Conservation (phyloP, 768 basidiomycete species). For the Hygrophorus russula region DNA sequence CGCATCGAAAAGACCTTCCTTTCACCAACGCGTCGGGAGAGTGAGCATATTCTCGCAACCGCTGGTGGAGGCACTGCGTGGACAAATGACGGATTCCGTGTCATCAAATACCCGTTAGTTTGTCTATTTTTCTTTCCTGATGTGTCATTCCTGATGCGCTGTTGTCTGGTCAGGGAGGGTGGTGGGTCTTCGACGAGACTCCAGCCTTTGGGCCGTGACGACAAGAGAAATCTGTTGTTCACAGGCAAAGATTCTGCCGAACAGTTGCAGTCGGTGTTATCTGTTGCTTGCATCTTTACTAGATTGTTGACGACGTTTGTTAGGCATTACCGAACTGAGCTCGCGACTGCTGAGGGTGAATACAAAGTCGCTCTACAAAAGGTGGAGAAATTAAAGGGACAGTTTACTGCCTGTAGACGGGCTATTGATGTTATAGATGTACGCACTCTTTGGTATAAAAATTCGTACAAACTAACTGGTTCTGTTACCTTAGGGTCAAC, state of each 20-base stretch:
- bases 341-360: conserved; percentile 26
- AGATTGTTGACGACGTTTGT: not conserved
- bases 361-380: conserved; percentile 18
- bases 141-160: not conserved
- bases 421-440: conserved; percentile 25
- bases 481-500: conserved; percentile 15
- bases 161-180: conserved; percentile 39
- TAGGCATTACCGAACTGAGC: conserved; percentile 32
- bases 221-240: conserved; percentile 38
- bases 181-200: conserved; percentile 45
- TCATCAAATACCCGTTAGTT: conserved; percentile 55
- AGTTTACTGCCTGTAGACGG: conserved; percentile 18
- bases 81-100: conserved; percentile 50
- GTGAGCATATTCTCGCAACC: conserved; percentile 36
- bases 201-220: conserved; percentile 14
- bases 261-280: conserved; percentile 31
- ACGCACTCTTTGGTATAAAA: conserved; percentile 7
- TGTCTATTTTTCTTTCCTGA: not conserved
- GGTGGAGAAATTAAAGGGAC: conserved; percentile 16
- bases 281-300: not conserved
- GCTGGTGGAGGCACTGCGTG: conserved; percentile 41
- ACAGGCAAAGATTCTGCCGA: conserved; percentile 37
- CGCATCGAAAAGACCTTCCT: conserved; percentile 67
- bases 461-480: conserved; percentile 1
- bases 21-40: conserved; percentile 50